Evolutionary conservation across 208 protist genomes (phyloP), one percentile per base, ranked within the genome.

Genomic region (Trypanosoma brucei): DNA sequence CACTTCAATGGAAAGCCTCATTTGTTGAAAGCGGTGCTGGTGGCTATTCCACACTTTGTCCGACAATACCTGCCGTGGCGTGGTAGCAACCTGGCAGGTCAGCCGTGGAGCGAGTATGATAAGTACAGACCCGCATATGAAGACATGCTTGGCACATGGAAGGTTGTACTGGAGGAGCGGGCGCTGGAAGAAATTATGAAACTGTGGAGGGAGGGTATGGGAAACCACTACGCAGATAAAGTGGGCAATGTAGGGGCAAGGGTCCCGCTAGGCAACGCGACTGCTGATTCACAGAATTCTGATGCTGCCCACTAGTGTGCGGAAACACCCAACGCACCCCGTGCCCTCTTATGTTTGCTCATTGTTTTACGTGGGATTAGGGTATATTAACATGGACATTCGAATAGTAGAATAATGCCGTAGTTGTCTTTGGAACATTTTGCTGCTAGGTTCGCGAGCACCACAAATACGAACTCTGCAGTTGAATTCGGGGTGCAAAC

Each of bases 21-120:
- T 9, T 42, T 68, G 53, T 35, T 61, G n/a, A 68, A 68, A 40
- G 62, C 54, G 1, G 37, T 60, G 40, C 34, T 60, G 53, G 62
- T 68, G 33, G 52, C 62, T 31, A 38, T 68, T 8, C 62, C 62
- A 7, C 62, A 68, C 36, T 44, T 68, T 35, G 22, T 68, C 51
- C 53, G 30, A 2, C 8, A 44, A 11, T 68, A 68, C 40, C 13
- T 68, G 40, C 62, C 62, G 6, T 68, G 62, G 62, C 55, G 58
- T 34, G 55, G 55, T 14, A 68, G 62, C 35, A 45, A 1, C 4
- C 55, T 68, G 14, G 37, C 39, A 49, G 13, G 37, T 6, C 38
- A 59, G 44, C 9, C 37, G 4, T 68, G 62, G 62, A 54, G 38
- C 22, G 53, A 61, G 34, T 34, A 7, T 35, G 54, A 68, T 33